Base-by-base conservation (phyloP, 2,329 filamentous ascomycete genomes). In the Claviceps pusilla region DNA sequence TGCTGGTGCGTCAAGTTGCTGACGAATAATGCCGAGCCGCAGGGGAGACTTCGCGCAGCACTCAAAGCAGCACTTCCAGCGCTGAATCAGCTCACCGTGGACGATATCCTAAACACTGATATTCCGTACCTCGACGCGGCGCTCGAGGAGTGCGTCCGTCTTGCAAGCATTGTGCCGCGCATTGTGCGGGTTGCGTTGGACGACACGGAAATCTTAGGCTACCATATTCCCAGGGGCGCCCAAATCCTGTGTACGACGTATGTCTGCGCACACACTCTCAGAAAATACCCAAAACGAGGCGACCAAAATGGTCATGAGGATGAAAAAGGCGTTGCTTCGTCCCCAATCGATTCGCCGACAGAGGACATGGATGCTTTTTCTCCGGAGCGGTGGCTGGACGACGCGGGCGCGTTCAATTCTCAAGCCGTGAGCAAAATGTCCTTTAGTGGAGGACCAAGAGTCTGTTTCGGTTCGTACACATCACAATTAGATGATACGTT, bases 1-100 rank as follows among this genome's bases (percentile, higher is more conserved):
- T 51, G 48, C 41, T 65, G 60, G 57, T 50, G 50, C 7, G 41
- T 57, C 28, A 65, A 63, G 54, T 57, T 60, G 31, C 47, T 64
- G 10, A 51, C 55, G 16, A 55, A 56, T 19, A 52, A 59, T 24
- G 56, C 56, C 6, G 28, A 39, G 7, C 48, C 42, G 6, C 62
- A 64, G 45, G 31, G 41, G 0, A 54, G 53, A 7, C 55, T 69
- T 6, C 64, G 60, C 0, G 52, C 53, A 0, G 57, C 57, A 0
- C 46, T 67, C 1, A 57, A 57, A 2, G 47, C 50, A 0, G 62
- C 62, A 0, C 52, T 55, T 7, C 19, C 54, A 3, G 7, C n/a
- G 12, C 7, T 41, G 56, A 24, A 47, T 50, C 0, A 3, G 11
- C 54, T 51, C 11, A 41, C 39, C 1, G 42, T 43, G 19, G 29